These are phyloP conservation scores for Verruconis gallopava DNA, from an alignment of 2,329 filamentous ascomycete species.

Conservation along the genomic window DNA sequence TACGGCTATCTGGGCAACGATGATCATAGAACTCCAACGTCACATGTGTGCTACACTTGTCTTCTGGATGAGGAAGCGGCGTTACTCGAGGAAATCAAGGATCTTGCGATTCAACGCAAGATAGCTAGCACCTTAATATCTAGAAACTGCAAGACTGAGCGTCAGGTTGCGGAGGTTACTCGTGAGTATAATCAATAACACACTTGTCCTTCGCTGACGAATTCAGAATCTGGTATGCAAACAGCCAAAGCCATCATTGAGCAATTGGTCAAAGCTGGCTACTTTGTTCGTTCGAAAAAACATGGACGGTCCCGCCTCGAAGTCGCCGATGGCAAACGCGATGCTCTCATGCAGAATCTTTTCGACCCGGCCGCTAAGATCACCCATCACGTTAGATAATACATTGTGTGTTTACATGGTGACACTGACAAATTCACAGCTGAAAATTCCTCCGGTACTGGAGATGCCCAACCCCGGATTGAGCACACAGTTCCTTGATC, in stretches of 20 bases:
- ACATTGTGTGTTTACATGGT: no score
- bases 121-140: slow-evolving; percentile 14
- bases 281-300: slow-evolving; percentile 9
- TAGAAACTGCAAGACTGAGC: slow-evolving; percentile 12
- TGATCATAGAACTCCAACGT: slow-evolving; percentile 26
- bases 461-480: no score
- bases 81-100: slow-evolving; percentile 10
- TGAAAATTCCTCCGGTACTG: no score
- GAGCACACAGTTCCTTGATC: no score
- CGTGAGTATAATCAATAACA: slow-evolving; percentile 12
- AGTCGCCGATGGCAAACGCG: slow-evolving; percentile 1
- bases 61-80: slow-evolving; percentile 20
- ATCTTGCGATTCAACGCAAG: slow-evolving; percentile 15
- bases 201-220: slow-evolving; percentile 2
- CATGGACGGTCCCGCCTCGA: slow-evolving; percentile 10
- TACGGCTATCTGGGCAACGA: slow-evolving; percentile 28
- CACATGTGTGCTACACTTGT: slow-evolving; percentile 36
- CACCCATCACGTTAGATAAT: slow-evolving; percentile 16
- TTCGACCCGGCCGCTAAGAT: slow-evolving; percentile 16
- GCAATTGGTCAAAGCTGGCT: slow-evolving; percentile 12
- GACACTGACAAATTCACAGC: no score
- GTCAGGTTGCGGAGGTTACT: slow-evolving; percentile 13
- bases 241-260: slow-evolving; percentile 12
- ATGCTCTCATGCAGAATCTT: slow-evolving; percentile 12
- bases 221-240: slow-evolving; percentile 14